Evolutionary conservation across 1,284 basidiomycete genomes (phyloP).

Genomic region (Puccinia horiana): DNA sequence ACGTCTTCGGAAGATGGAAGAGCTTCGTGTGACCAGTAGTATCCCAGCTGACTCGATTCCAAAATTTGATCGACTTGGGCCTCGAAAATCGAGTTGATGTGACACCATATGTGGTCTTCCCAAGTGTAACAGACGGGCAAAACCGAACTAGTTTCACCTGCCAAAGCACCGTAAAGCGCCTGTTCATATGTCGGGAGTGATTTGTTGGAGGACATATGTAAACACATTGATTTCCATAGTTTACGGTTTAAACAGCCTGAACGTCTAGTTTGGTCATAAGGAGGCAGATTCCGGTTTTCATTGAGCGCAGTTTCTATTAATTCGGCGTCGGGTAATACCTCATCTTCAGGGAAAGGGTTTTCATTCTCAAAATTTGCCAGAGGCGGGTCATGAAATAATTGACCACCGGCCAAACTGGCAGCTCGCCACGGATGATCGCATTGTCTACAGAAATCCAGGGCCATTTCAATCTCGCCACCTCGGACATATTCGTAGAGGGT

Average conservation of each 20-base stretch:
- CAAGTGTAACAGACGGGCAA: conserved; percentile 77
- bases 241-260: conserved; percentile 62
- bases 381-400: conserved; percentile 70
- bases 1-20: conserved; percentile 8
- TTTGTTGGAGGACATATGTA: conserved; percentile 72
- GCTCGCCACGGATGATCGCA: conserved; percentile 89
- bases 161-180: conserved; percentile 80
- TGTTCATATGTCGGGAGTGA: conserved; percentile 74
- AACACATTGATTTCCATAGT: conserved; percentile 82
- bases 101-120: conserved; percentile 94
- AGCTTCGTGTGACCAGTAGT: conserved; percentile 46
- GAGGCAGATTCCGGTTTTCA: conserved; percentile 57
- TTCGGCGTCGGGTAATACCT: conserved; percentile 40
- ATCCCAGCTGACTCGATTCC: conserved; percentile 36
- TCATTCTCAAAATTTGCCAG: conserved; percentile 64
- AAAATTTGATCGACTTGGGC: conserved; percentile 68
- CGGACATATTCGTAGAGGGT: conserved; percentile 76
- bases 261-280: conserved; percentile 43
- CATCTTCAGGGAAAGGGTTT: conserved; percentile 36
- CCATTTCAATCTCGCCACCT: conserved; percentile 77
- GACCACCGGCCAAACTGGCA: conserved; percentile 76
- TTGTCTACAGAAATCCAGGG: conserved; percentile 76
- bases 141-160: conserved; percentile 77
- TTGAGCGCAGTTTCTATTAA: conserved; percentile 65
- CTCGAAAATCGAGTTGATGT: conserved; percentile 80